Base-by-base conservation (phyloP, 345 rosid species). In the Acer yangbiense region DNA sequence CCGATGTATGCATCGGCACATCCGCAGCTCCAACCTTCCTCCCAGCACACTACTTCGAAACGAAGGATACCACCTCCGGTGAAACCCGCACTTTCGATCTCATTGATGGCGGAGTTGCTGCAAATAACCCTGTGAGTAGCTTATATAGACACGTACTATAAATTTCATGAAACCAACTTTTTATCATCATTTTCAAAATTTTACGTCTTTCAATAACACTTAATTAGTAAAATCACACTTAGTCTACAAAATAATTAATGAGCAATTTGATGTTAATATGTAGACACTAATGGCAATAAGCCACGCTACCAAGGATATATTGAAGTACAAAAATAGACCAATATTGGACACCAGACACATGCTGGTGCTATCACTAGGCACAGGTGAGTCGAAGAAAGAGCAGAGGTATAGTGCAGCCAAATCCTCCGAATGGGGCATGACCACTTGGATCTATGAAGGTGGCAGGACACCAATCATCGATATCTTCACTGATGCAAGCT, bases 21-120 rank as follows among this genome's bases (percentile, higher is more conserved):
- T 80, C 86, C 14, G 79, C 86, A 6, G 86, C 83, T 32, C 83
- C 80, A 14, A 74, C 78, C 0, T 83, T 23, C 72, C 25, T 80
- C 9, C 82, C 84, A 9, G 69, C 84, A 1, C 73, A 78, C 77
- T 32, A 55, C 27, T 83, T 83, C 35, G 48, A 68, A 17, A 77
- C 54, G 29, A 58, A 63, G 48, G 77, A 83, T 27, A 7, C 10
- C 11, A 10, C 16, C 21, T 20, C 46, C 0, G 46, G 46, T 43
- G 46, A 43, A 43, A 71, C 27, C 18, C 57, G 58, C 12, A 46
- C 16, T 17, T 83, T 78, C 54, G 72, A 83, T 32, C 84, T 83
- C 9, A 12, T 81, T 44, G 86, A 83, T 63, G 86, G 84, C 14
- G 86, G 78, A 3, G 80, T 83, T 41, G 82, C 76, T 1, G 86